Evolutionary conservation across 2,329 filamentous ascomycete genomes (phyloP).

Genomic region (Aspergillaceae sp.): DNA sequence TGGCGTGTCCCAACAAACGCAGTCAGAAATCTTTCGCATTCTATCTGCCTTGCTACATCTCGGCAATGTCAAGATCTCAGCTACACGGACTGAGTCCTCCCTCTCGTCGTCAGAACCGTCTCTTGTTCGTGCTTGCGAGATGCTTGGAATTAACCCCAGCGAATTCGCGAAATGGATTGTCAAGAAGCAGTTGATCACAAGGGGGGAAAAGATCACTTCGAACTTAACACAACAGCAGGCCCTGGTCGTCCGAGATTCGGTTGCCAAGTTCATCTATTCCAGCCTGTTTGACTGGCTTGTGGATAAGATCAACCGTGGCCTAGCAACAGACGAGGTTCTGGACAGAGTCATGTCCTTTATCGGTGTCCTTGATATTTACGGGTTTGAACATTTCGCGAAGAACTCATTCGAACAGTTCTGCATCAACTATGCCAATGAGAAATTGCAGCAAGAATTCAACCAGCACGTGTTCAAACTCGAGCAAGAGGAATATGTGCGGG

Average conservation of each 20-base stretch:
- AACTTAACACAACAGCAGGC: constrained; percentile 92
- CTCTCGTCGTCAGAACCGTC: constrained; percentile 73
- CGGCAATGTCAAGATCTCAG: constrained; percentile 92
- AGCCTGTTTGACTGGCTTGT: constrained; percentile 98
- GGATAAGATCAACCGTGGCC: constrained; percentile 85
- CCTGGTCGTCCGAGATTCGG: constrained; percentile 87
- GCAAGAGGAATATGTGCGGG: constrained; percentile 92
- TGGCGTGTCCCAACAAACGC: constrained; percentile 65
- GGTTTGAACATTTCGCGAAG: constrained; percentile 98
- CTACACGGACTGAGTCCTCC: constrained; percentile 78
- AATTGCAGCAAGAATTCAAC: constrained; percentile 98
- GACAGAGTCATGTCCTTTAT: constrained; percentile 82
- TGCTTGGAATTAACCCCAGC: constrained; percentile 75
- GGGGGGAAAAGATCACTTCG: constrained; percentile 95
- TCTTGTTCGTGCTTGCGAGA: constrained; percentile 67
- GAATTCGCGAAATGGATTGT: constrained; percentile 97
- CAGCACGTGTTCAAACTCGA: constrained; percentile 98
- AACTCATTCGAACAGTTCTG: constrained; percentile 99
- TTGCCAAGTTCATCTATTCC: constrained; percentile 98
- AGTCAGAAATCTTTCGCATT: constrained; percentile 79
- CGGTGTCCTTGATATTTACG: constrained; percentile 97
- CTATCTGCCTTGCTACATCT: constrained; percentile 87
- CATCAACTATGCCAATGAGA: constrained; percentile 99
- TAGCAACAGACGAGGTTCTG: constrained; percentile 82
- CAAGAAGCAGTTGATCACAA: constrained; percentile 94